A percentile compares a stretch with the other conserved stretches of the same genome.
These are phyloP conservation scores for Suhomyces bolitotheri DNA, from an alignment of 1,139 yeast species.

Conservation along the genomic window DNA sequence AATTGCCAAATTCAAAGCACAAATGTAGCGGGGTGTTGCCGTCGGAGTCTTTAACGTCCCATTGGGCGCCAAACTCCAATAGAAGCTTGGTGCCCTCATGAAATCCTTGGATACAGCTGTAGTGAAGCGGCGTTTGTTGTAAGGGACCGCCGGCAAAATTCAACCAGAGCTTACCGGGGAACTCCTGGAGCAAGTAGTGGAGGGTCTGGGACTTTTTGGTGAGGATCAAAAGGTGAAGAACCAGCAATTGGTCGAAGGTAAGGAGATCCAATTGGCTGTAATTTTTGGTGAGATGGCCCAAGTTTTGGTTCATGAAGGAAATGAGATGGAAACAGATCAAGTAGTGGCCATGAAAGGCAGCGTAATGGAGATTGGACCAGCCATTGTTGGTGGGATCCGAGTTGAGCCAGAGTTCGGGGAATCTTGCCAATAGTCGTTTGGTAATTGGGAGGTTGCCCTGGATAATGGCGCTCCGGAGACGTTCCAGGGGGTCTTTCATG, in stretches of 20 bases:
- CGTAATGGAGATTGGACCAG: constrained; percentile 89
- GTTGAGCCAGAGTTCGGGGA: constrained; percentile 76
- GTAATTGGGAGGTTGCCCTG: constrained; percentile 75
- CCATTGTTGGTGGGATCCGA: constrained; percentile 69
- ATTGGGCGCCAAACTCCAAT: constrained; percentile 79
- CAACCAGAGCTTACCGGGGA: constrained; percentile 66
- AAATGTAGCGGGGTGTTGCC: constrained; percentile 82
- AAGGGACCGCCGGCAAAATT: constrained; percentile 49
- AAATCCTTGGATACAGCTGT: constrained; percentile 67
- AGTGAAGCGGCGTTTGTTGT: constrained; percentile 72
- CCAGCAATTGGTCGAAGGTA: constrained; percentile 69
- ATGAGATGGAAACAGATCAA: constrained; percentile 67
- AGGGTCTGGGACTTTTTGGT: constrained; percentile 75
- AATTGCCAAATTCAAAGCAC: constrained; percentile 75
- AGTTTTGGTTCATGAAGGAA: constrained; percentile 32
- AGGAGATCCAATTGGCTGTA: constrained; percentile 34
- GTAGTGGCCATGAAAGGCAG: constrained; percentile 78
- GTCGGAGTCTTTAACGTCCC: constrained; percentile 55
- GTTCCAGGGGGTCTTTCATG: constrained; percentile 62
- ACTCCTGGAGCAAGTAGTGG: constrained; percentile 78
- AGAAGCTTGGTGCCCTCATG: constrained; percentile 69
- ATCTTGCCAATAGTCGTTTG: constrained; percentile 65
- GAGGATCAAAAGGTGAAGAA: constrained; percentile 72
- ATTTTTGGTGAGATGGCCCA: constrained; percentile 19
- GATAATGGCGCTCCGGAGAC: constrained; percentile 74